Conservation (phyloP, 1,284 basidiomycete genomes). For the Volvariella surrecta region DNA sequence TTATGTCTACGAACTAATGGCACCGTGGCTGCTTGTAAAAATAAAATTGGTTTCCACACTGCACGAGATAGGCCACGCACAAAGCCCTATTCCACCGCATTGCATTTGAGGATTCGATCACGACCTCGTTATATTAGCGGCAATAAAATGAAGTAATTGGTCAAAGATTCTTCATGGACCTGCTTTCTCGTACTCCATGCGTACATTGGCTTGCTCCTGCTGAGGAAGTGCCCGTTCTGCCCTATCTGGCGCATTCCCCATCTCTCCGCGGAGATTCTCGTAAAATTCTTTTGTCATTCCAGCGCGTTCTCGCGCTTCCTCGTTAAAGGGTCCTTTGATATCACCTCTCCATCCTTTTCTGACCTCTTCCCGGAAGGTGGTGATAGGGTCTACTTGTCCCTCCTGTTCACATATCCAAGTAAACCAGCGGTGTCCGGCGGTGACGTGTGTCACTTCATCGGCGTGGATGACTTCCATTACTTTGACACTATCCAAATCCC, state of each 20-base stretch:
- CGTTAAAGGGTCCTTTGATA: slow-evolving; percentile 83
- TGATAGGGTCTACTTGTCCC: slow-evolving; percentile 54
- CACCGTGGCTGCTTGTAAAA: no score
- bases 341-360: slow-evolving; percentile 68
- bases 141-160: no score
- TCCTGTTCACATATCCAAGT: slow-evolving; percentile 67
- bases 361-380: slow-evolving; percentile 71
- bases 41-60: no score
- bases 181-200: slow-evolving; percentile 4
- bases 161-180: no score
- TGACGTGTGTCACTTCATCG: slow-evolving; percentile 82
- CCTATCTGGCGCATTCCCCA: slow-evolving; percentile 16
- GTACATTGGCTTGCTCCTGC: not conserved
- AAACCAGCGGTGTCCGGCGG: slow-evolving; percentile 81
- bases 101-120: no score
- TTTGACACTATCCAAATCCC: slow-evolving; percentile 64
- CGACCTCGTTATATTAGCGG: no score
- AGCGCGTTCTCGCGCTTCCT: slow-evolving; percentile 66
- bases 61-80: no score
- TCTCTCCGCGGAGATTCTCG: slow-evolving; percentile 61
- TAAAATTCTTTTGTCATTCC: slow-evolving; percentile 69
- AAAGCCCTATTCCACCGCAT: no score
- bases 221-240: not conserved
- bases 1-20: no score
- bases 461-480: slow-evolving; percentile 73